Conservation (phyloP, 495 filamentous ascomycete genomes). For the Pyronema omphalodes region DNA sequence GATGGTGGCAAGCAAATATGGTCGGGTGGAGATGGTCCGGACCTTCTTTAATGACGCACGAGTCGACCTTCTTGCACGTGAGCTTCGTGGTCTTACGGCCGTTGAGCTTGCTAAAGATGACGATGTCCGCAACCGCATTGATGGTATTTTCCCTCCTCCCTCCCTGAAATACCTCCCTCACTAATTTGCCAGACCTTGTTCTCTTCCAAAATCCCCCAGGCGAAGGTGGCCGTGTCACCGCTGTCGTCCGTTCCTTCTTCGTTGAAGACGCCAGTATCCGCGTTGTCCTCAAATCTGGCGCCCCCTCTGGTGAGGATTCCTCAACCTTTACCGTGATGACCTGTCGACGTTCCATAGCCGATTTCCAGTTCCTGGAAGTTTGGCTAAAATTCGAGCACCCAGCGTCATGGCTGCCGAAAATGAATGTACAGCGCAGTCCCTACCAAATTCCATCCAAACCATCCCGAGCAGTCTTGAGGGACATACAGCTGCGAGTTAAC, state of each 20-base stretch:
- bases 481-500: conserved; percentile 75
- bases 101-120: conserved; percentile 97
- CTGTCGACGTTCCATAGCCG: conserved; percentile 68
- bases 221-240: conserved; percentile 66
- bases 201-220: conserved; percentile 56
- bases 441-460: conserved; percentile 87
- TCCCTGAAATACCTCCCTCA: neutral
- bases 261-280: conserved; percentile 91
- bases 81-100: conserved; percentile 76
- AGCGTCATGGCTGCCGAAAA: conserved; percentile 76
- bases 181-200: conserved; percentile 42
- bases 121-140: conserved; percentile 87
- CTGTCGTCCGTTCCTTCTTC: conserved; percentile 91
- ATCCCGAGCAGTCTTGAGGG: conserved; percentile 66
- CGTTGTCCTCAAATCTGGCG: conserved; percentile 84
- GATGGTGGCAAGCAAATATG: conserved; percentile 99
- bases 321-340: conserved; percentile 81
- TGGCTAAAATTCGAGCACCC: conserved; percentile 86
- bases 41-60: conserved; percentile 70
- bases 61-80: conserved; percentile 69
- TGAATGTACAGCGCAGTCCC: conserved; percentile 62
- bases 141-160: conserved; percentile 26
- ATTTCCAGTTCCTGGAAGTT: conserved; percentile 80
- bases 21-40: conserved; percentile 79
- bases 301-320: conserved; percentile 38